Base-by-base conservation (phyloP, 1,139 yeast genomes). In the Scheffersomyces titani region DNA sequence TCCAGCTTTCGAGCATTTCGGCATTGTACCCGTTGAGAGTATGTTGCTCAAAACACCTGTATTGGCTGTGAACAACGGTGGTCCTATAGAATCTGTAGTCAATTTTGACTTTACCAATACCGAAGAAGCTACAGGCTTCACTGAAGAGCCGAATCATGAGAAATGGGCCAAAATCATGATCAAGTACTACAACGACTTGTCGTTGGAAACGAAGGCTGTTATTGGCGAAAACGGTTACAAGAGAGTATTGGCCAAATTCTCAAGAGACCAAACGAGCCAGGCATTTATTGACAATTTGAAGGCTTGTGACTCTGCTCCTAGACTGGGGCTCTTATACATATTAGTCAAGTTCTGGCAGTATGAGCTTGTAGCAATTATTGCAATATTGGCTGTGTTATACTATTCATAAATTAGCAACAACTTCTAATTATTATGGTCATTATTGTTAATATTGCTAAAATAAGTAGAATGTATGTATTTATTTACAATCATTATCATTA, bases 21-120 rank as follows among this genome's bases (percentile, higher is more conserved):
- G 99, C 16, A 96, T 94, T 60, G 99, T 96, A 3, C 99, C 99
- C 1, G 81, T 94, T 16, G 99, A 94, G 68, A 92, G 97, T 19
- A 93, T 94, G 98, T 80, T 89, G 51, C 80, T 84, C 59, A 87
- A 89, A 36, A 88, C 90, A 0, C 93, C 97, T 0, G 97, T 92
- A 0, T 75, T 96, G 55, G 98, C 97, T 0, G 87, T 89, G 2
- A 86, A 90, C 66, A 87, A 86, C 51, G 99, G 99, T 18, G 99
- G 99, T 0, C 99, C 99, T 0, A 73, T 88, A 40, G 99, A 94
- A 69, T 89, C 97, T 0, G 80, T 94, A 11, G 80, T 81, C 0
- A 71, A 84, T 47, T 75, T 75, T 55, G 75, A 73, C 50, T 73
- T 74, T 1, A 70, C 74, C 53, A 72, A 83, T 55, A 69, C 64